These are phyloP conservation scores for Cryptococcus amylolentus DNA, from an alignment of 1,284 basidiomycete genomes.

Conservation along the genomic window DNA sequence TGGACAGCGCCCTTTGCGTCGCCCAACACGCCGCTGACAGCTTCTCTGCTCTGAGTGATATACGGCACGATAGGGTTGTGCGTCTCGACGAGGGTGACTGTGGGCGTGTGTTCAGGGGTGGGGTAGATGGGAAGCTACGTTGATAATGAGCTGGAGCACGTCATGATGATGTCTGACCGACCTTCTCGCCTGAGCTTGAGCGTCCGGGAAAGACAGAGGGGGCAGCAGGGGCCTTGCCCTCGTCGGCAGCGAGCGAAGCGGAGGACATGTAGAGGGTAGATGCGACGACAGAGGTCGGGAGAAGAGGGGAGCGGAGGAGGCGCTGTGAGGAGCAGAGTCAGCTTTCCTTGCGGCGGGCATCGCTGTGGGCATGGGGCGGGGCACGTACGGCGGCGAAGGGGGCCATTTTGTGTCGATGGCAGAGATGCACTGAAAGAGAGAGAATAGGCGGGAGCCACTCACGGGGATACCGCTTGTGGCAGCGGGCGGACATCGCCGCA, in stretches of 20 bases:
- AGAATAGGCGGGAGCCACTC: too few species aligned
- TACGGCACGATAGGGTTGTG: slow-evolving; percentile 67
- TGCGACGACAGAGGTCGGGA: slow-evolving; percentile 15
- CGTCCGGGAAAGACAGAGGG: slow-evolving; percentile 28
- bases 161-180: slow-evolving; percentile 7
- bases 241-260: slow-evolving; percentile 18
- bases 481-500: too few species aligned
- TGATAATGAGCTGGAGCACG: not conserved
- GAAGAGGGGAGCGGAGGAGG: slow-evolving; percentile 17
- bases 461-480: too few species aligned
- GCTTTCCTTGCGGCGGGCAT: not conserved
- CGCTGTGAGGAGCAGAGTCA: slow-evolving; percentile 8
- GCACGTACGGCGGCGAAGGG: slow-evolving; percentile 9
- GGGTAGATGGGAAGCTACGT: slow-evolving; percentile 75
- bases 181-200: slow-evolving; percentile 34
- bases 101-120: slow-evolving; percentile 47
- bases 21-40: slow-evolving; percentile 57
- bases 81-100: slow-evolving; percentile 66
- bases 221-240: slow-evolving; percentile 4
- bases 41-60: slow-evolving; percentile 64
- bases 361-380: not conserved
- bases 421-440: not conserved
- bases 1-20: slow-evolving; percentile 65
- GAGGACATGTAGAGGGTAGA: slow-evolving; percentile 11
- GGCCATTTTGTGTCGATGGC: slow-evolving; percentile 4